A percentile compares a stretch with the other conserved stretches of the same genome.
Evolutionary conservation across 495 filamentous ascomycete genomes (phyloP).

Genomic region (Cetradonia linearis): DNA sequence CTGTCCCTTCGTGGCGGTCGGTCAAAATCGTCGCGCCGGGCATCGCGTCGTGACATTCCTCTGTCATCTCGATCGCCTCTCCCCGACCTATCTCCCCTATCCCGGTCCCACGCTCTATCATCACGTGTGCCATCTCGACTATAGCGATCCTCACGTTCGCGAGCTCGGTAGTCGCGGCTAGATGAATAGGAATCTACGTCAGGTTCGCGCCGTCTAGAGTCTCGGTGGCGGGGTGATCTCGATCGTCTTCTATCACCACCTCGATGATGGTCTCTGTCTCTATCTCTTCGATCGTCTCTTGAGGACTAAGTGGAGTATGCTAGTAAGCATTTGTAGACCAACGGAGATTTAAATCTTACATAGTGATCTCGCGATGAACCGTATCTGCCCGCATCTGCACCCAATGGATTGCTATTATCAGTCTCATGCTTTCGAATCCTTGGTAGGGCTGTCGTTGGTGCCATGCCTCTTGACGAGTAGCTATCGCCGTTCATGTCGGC

Average conservation of each 20-base stretch:
- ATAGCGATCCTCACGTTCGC: slow-evolving; percentile 85
- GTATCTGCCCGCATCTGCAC: slow-evolving; percentile 54
- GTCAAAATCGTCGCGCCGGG: slow-evolving; percentile 53
- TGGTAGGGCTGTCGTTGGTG: slow-evolving; percentile 26
- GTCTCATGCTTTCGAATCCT: slow-evolving; percentile 29
- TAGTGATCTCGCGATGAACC: slow-evolving; percentile 62
- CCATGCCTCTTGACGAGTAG: slow-evolving; percentile 70
- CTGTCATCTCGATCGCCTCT: slow-evolving; percentile 29
- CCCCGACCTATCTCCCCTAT: slow-evolving; percentile 44
- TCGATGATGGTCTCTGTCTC: slow-evolving; percentile 39
- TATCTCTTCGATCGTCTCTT: slow-evolving; percentile 39
- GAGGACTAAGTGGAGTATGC: slow-evolving; percentile 29
- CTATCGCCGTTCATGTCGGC: slow-evolving; percentile 76
- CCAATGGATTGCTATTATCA: slow-evolving; percentile 27
- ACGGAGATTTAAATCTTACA: slow-evolving; percentile 38
- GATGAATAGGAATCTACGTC: slow-evolving; percentile 84
- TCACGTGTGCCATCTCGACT: slow-evolving; percentile 47
- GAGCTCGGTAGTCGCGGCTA: slow-evolving; percentile 79
- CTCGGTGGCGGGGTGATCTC: slow-evolving; percentile 51
- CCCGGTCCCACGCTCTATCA: slow-evolving; percentile 62
- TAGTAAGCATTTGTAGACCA: neutral
- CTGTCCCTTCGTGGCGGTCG: slow-evolving; percentile 49
- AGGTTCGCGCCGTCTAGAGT: slow-evolving; percentile 45
- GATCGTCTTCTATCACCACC: slow-evolving; percentile 58
- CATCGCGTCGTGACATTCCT: slow-evolving; percentile 36